Evolutionary conservation across 164 flowering plant genomes (phyloP), one percentile per base, ranked within the genome.

Genomic region (Annona squamosa): DNA sequence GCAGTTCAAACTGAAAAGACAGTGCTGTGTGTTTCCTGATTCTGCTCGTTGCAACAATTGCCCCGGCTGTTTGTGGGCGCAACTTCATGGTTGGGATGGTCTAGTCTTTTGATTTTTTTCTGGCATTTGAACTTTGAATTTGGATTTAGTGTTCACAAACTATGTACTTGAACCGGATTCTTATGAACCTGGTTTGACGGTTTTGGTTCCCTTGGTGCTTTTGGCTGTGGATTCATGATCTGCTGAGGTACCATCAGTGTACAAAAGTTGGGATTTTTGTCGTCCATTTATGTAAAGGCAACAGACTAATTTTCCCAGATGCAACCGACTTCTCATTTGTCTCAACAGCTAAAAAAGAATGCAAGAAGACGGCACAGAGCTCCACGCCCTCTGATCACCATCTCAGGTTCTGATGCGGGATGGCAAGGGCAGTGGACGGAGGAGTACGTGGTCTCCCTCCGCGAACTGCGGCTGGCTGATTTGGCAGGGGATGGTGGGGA

Each of bases 371-470:
- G 18, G 43, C 56, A 4, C 43, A 47, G 80, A 73, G 45, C 45
- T 13, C 79, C 84, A 0, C 85, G 88, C 4, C 84, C 86, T 73
- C 83, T 91, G 76, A 82, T 93, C 52, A 84, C 81, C 4, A 79
- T 93, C 48, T 85, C 97, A 4, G 82, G 94, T 9, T 68, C 85
- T 0, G 86, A 85, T 46, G 86, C 89, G 4, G 82, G 70, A 77
- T 90, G 92, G 91, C 79, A 85, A 5, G 94, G 90, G 4, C 79
- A 85, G 13, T 90, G 92, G 95, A 84, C 73, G 9, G 71, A 70
- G 52, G 90, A 91, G 18, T 91, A 87, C 71, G 65, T 82, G 37
- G 71, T 89, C 65, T 78, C 97, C 6, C 88, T 91, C 10, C 70
- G 65, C 48, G 85, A 91, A 47, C 82, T 93, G 73, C 79, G 75